Conservation (phyloP, 2,329 filamentous ascomycete species). For the Ustilaginoidea virens region DNA sequence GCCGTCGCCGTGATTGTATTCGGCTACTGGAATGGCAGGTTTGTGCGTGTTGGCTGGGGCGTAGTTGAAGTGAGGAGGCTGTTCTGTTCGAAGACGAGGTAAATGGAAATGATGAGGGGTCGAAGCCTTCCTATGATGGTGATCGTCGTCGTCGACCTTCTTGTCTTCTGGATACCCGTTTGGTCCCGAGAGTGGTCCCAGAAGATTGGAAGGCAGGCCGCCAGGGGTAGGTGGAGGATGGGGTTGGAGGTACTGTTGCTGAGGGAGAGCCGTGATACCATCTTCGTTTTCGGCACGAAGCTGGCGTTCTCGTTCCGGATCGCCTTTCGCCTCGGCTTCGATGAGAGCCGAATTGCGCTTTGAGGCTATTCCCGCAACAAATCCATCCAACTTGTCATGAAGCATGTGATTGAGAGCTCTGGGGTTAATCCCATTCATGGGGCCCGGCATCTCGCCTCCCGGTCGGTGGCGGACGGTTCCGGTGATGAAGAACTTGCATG, state of each 20-base stretch:
- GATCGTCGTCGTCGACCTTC: constrained; percentile 14
- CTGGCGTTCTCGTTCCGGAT: constrained; percentile 64
- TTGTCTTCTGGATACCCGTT: constrained; percentile 26
- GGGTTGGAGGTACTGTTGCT: constrained; percentile 46
- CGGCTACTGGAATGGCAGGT: constrained; percentile 10
- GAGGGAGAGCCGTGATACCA: constrained; percentile 65
- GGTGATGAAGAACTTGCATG: constrained; percentile 91
- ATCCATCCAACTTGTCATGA: constrained; percentile 76
- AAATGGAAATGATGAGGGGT: constrained; percentile 37
- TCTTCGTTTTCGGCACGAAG: constrained; percentile 74
- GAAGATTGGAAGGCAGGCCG: no score
- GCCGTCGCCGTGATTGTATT: constrained; percentile 10
- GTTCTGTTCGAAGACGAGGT: constrained; percentile 32
- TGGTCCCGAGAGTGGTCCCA: constrained; percentile 5
- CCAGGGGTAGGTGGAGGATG: no score
- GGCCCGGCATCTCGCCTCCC: constrained; percentile 27
- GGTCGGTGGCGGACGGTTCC: constrained; percentile 33
- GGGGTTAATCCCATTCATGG: constrained; percentile 16
- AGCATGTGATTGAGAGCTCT: constrained; percentile 59
- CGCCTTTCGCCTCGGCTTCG: constrained; percentile 63
- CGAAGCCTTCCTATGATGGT: constrained; percentile 7
- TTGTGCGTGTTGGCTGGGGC: constrained; percentile 23
- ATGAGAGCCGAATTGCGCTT: constrained; percentile 79
- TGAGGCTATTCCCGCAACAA: constrained; percentile 72
- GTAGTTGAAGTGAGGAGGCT: constrained; percentile 43